Percentiles rank a stretch among this genome's conserved stretches.
Conservation (phyloP, 2,329 filamentous ascomycete genomes). For the Neoscytalidium dimidiatum region DNA sequence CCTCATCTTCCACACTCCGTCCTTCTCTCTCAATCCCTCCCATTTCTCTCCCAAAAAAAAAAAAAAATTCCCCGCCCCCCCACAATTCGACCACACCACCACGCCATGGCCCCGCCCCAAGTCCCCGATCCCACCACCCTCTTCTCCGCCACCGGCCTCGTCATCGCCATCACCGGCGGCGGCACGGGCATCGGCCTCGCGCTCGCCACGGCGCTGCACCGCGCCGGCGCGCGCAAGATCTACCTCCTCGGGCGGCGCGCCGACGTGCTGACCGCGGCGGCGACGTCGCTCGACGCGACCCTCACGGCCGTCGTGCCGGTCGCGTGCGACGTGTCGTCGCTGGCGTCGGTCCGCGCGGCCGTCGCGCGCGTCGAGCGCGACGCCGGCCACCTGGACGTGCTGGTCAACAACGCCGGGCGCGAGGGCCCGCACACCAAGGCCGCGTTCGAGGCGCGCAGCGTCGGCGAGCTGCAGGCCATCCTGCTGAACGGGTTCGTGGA, state of each 20-base stretch:
- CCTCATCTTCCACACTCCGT: neutral
- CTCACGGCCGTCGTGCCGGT: constrained; percentile 40
- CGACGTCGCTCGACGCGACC: constrained; percentile 31
- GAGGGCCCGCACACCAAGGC: constrained; percentile 22
- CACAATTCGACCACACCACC: no score
- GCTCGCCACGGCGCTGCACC: constrained; percentile 43
- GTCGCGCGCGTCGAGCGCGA: constrained; percentile 46
- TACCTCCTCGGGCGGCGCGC: constrained; percentile 48
- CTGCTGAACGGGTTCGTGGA: constrained; percentile 35
- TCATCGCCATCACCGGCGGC: constrained; percentile 44
- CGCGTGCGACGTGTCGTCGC: constrained; percentile 46
- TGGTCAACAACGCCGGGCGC: constrained; percentile 38
- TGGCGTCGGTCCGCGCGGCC: constrained; percentile 42
- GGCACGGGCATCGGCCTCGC: constrained; percentile 41
- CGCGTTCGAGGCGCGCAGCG: constrained; percentile 44
- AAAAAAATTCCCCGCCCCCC: neutral
- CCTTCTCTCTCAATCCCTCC: neutral
- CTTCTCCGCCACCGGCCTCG: constrained; percentile 42
- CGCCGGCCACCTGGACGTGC: constrained; percentile 51
- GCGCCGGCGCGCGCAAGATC: constrained; percentile 43
- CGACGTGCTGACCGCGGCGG: constrained; percentile 43
- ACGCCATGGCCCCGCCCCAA: neutral
- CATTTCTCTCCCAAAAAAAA: neutral
- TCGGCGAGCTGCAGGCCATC: constrained; percentile 45
- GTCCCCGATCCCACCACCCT: constrained; percentile 31